Evolutionary conservation across 2,329 filamentous ascomycete genomes (phyloP), one percentile per base, ranked within the genome.

Genomic region (Westerdykella sp.): DNA sequence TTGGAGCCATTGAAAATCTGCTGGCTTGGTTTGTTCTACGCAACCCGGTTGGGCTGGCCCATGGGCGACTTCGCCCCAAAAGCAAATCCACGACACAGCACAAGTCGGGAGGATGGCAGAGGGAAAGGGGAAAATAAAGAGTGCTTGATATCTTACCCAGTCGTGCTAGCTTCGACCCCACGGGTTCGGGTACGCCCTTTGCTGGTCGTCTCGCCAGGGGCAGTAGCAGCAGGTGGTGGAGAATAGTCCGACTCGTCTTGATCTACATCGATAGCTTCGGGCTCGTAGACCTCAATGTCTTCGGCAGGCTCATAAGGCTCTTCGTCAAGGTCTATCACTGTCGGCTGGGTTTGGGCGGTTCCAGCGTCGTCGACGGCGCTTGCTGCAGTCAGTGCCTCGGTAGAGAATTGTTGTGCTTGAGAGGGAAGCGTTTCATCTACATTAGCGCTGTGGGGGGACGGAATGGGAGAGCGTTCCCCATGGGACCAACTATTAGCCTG

Each of bases 401-500:
- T 34, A 42, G 42, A 15, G 34, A 43, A 45, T 28, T 18, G 43
- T 39, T 59, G 57, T 35, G 50, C 49, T 41, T 59, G 61, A 35
- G 53, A 51, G 31, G 53, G 56, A 43, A 62, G 56, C 56, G 53
- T 45, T 39, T 52, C 56, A 53, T 51, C 50, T 48, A 46, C 53
- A 56, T 63, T 57, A 63, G 57, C 56, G 56, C 36, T 42, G 38
- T 49, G 52, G 46, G 43, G 43, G 48, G 46, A 52, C 47, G 55
- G 55, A 49, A 55, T 57, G 48, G 49, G 44, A 48, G 65, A 63
- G 59, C 47, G 46, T 44, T 69, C 66, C 48, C 75, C 73, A 63
- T 78, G 73, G 62, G 79, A 70, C 51, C 89, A 95, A 65, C 90
- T 86, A 73, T 90, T 84, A 50, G 78, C 79, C 71, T 85, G 87